These are phyloP conservation scores for Fistulifera solaris DNA, from an alignment of 108 stramenopile genomes.

Conservation along the genomic window DNA sequence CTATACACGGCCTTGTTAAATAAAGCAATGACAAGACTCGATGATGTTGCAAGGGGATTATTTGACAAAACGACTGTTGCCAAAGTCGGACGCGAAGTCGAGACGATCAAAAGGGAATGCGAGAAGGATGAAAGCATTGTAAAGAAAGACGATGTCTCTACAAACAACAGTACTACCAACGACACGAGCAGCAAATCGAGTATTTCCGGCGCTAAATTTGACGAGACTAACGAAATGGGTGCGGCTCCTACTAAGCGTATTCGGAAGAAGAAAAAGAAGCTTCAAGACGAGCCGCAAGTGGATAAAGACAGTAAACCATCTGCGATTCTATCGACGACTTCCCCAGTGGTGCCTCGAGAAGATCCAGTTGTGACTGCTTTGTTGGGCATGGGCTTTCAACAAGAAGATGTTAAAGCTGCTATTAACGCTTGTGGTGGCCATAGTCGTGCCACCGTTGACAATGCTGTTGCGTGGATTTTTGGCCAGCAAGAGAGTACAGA, in stretches of 20 bases:
- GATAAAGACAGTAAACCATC: not conserved
- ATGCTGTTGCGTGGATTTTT: constrained; percentile 77
- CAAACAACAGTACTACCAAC: no score
- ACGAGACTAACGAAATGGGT: not conserved
- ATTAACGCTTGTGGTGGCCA: constrained; percentile 71
- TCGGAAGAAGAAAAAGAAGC: constrained; percentile 52
- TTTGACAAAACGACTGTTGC: not conserved
- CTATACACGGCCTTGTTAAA: constrained; percentile 33
- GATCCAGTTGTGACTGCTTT: constrained; percentile 68
- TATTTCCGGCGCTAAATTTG: not conserved
- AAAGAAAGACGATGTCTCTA: constrained; percentile 8
- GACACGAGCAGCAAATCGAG: no score
- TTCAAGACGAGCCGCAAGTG: constrained; percentile 2
- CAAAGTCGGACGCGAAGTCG: constrained; percentile 1
- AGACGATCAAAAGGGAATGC: constrained; percentile 13
- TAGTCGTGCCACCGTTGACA: constrained; percentile 64
- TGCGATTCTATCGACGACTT: constrained; percentile 2
- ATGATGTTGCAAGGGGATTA: constrained; percentile 22
- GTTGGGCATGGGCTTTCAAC: constrained; percentile 72
- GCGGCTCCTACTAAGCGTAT: constrained; percentile 17
- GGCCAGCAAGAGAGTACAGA: constrained; percentile 22
- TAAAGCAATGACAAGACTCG: constrained; percentile 23
- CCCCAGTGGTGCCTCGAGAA: constrained; percentile 6
- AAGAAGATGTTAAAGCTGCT: constrained; percentile 52
- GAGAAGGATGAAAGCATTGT: constrained; percentile 5